Evolutionary conservation across 805 yeast genomes (phyloP), one percentile per base, ranked within the genome.

Genomic region (Spathaspora passalidarum): DNA sequence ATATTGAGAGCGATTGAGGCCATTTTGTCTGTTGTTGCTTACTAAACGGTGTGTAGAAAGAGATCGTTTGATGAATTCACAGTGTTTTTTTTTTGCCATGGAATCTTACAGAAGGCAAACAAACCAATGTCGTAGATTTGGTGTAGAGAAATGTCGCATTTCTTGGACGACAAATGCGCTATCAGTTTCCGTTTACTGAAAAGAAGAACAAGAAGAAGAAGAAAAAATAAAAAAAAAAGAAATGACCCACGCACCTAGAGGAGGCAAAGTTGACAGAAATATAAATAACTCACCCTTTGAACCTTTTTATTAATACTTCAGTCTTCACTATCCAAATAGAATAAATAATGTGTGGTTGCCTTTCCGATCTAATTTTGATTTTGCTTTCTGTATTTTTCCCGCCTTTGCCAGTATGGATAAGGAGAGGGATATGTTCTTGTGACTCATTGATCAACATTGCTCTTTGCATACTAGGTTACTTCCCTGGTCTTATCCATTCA

Each of bases 321-420:
- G 14, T n/a, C 34, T 13, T 13, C 16, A 10, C 16, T 17, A 10
- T n/a, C 3, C 34, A 14, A 29, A 29, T 29, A 6, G 5, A 29
- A 29, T 17, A 13, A 29, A 29, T 29, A 29, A 29, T 29, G 34
- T 29, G 34, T 13, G 34, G 34, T 29, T 71, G 75, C 48, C 52
- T 68, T 29, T 61, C 75, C 2, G 91, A 86, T 59, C 58, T 81
- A n/a, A 59, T 80, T 11, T 75, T 86, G 13, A 80, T 82, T 46
- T 52, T 81, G 1, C 59, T 82, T 6, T 83, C 88, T 2, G 73
- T 84, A 42, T 69, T 86, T 42, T 73, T 83, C 57, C 94, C 95
- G 2, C 94, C 94, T 0, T 68, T 86, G 10, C 87, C 91, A 0
- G 90, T 86, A 9, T 64, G 81, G 61, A 71, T 84, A 32, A 73